These are phyloP conservation scores for Stagonosporopsis chrysanthemi DNA, from an alignment of 2,329 filamentous ascomycete species.

Conservation along the genomic window DNA sequence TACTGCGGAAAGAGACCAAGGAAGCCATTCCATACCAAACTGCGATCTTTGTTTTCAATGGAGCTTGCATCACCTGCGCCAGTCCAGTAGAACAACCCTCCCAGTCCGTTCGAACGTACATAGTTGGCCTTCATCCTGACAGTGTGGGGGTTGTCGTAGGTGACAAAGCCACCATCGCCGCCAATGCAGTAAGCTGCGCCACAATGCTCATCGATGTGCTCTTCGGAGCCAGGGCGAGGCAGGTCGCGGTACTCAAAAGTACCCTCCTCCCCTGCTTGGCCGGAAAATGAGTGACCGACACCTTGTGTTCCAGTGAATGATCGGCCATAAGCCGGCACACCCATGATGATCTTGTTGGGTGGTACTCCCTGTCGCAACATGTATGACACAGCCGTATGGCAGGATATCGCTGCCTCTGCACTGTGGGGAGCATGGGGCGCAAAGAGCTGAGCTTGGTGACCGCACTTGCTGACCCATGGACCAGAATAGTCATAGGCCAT, in stretches of 20 bases:
- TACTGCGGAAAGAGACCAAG: slow-evolving; percentile 56
- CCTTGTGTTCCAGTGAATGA: slow-evolving; percentile 73
- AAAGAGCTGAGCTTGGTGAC: slow-evolving; percentile 80
- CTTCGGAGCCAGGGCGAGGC: slow-evolving; percentile 67
- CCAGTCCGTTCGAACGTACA: slow-evolving; percentile 74
- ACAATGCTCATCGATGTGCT: slow-evolving; percentile 70
- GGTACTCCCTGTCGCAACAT: slow-evolving; percentile 72
- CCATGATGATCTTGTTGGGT: slow-evolving; percentile 74
- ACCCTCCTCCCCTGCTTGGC: slow-evolving; percentile 66
- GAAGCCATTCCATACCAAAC: slow-evolving; percentile 68
- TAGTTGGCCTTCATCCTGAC: slow-evolving; percentile 78
- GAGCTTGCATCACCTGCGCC: slow-evolving; percentile 71
- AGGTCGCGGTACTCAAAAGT: slow-evolving; percentile 78
- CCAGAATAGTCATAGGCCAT: slow-evolving; percentile 84
- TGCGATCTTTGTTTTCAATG: slow-evolving; percentile 56
- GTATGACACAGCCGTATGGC: slow-evolving; percentile 71
- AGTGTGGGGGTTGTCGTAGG: slow-evolving; percentile 80
- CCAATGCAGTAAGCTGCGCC: slow-evolving; percentile 77
- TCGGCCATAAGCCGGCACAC: slow-evolving; percentile 77
- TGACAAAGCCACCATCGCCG: slow-evolving; percentile 78
- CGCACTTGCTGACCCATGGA: slow-evolving; percentile 70
- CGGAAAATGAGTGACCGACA: slow-evolving; percentile 67
- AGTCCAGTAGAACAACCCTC: slow-evolving; percentile 83
- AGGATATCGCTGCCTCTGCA: slow-evolving; percentile 65
- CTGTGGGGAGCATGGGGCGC: slow-evolving; percentile 62